Conservation (phyloP, 371 early-diverging fungal genomes). For the Circinella minor region DNA sequence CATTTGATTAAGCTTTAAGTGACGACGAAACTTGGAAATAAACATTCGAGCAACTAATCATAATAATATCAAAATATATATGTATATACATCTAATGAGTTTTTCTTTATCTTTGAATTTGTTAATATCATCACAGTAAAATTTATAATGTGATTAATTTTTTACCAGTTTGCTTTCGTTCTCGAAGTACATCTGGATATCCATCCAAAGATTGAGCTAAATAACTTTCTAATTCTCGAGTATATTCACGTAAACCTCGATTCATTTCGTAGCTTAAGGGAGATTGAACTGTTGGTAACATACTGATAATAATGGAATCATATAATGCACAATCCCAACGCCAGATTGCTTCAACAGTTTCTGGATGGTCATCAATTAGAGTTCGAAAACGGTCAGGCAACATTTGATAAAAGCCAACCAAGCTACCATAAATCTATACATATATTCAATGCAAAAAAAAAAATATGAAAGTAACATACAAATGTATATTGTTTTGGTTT, state of each 20-base stretch:
- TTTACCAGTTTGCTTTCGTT: constrained; percentile 40
- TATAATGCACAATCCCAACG: constrained; percentile 60
- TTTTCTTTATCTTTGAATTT: too few relatives aligned
- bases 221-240: constrained; percentile 43
- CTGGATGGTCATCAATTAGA: constrained; percentile 29
- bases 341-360: constrained; percentile 53
- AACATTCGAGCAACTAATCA: constrained; percentile 55
- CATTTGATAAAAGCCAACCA: constrained; percentile 30
- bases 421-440: constrained; percentile 11
- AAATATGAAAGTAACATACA: too few relatives aligned
- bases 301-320: constrained; percentile 50
- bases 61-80: background rate
- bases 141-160: too few relatives aligned
- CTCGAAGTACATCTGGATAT: constrained; percentile 35
- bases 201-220: constrained; percentile 30
- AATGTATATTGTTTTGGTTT: too few relatives aligned
- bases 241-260: constrained; percentile 41
- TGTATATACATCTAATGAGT: background rate
- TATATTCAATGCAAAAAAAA: too few relatives aligned
- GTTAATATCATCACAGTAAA: too few relatives aligned
- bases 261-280: constrained; percentile 36
- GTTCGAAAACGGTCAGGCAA: constrained; percentile 24
- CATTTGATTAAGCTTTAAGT: constrained; percentile 54
- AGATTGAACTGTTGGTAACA: constrained; percentile 44
- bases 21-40: constrained; percentile 55